phyloP scores from a whole-genome alignment of 148 eudicot species.

The Vaccinium myrtillus region DNA sequence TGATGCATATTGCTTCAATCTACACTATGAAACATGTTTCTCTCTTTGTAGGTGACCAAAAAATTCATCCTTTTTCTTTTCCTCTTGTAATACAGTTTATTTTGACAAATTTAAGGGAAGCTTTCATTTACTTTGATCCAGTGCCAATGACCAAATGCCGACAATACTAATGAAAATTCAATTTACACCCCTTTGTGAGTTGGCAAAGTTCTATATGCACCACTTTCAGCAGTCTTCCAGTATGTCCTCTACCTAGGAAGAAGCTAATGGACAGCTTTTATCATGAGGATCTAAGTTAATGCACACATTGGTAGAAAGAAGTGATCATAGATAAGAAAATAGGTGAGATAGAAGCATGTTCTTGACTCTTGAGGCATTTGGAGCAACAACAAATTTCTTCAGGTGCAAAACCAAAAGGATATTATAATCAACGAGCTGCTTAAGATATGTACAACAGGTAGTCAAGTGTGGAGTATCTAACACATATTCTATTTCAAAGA shows the following conservation, averaged over 20 bases:
- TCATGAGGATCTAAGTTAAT: neutral
- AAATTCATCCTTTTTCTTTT: neutral
- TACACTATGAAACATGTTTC: neutral
- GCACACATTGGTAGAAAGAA: slow-evolving; percentile 7
- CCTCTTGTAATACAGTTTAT: neutral
- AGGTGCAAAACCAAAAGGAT: neutral
- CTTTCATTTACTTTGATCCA: neutral
- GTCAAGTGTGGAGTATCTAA: neutral
- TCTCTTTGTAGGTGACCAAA: neutral
- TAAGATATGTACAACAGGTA: neutral
- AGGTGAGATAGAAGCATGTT: neutral
- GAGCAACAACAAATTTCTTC: neutral
- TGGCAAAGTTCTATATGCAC: neutral
- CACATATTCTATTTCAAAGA: neutral
- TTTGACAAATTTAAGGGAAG: neutral
- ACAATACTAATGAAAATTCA: neutral
- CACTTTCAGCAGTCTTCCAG: neutral
- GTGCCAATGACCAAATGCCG: neutral
- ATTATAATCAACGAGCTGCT: neutral
- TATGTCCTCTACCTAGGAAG: neutral
- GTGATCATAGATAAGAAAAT: neutral
- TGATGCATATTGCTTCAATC: slow-evolving; percentile 1
- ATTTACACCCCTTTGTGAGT: neutral
- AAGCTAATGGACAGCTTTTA: neutral
- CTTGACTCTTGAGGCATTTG: neutral